Base-by-base conservation (phyloP, 2,329 filamentous ascomycete species). In the Claviceps maximensis region DNA sequence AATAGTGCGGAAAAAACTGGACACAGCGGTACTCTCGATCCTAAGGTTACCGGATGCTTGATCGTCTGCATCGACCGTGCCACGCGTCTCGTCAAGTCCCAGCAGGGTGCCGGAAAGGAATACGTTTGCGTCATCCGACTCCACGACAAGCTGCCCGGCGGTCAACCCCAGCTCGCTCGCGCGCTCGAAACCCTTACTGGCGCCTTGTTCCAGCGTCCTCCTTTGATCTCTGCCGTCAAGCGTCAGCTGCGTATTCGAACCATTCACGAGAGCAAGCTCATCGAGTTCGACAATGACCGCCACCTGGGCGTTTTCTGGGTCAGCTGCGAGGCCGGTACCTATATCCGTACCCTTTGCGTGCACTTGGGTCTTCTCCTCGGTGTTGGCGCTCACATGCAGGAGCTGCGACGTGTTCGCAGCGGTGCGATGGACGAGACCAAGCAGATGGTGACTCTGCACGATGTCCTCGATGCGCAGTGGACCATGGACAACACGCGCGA, bases 281-380 rank as follows among this genome's bases (percentile, higher is more conserved):
- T 89, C 67, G 93, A 98, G 76, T 98, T 97, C 68, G 93, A 98
- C 76, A 97, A 98, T 67, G 91, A 97, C 65, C 84, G 93, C 63
- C 90, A 97, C 70, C 80, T 98, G 40, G 93, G 87, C 71, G 91
- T 97, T 53, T 98, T 98, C 80, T 97, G 93, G 91, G 93, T 97
- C 62, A 95, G 89, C 73, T 98, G 93, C 72, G 93, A 98, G 74
- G 93, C 69, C 51, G 93, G 93, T 69, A 98, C 93, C 58, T 98
- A 98, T 72, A 97, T 98, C 69, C 87, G 93, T 77, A 98, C 93
- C 40, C 83, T 98, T 48, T 97, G 93, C 72, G 91, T 97, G 45
- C 93, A 97, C 74, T 71, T 98, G 60, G 88, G 88, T 70, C 73
- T 83, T 54, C 69, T 83, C 45, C 73, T 83, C 47, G 80, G 91